Evolutionary conservation across 176 grass and related monocot species (phyloP), one percentile per base, ranked within the genome.

Genomic region (Bromus sterilis): DNA sequence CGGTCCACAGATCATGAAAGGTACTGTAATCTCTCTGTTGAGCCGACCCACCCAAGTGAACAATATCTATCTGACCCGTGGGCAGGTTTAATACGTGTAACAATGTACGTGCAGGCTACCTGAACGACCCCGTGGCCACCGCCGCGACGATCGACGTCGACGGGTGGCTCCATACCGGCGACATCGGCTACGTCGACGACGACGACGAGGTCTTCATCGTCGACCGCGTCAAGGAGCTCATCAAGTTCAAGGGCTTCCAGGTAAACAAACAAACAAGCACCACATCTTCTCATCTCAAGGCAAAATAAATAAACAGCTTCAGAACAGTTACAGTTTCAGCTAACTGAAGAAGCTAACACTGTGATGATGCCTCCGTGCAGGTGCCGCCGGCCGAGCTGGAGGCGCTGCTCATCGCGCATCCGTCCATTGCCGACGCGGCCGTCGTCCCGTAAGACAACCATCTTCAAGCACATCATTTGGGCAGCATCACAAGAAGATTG

Each of bases 211-310:
- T 98, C 43, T 98, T 98, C 89, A 93, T 98, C 85, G 85, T 98
- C 41, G 96, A 98, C 77, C 91, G 96, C 51, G 93, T 91, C 78
- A 98, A 98, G 88, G 96, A 98, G 93, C 90, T 98, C 84, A 98
- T 98, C 89, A 98, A 98, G 63, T 93, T 86, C 88, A 95, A 95
- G 71, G 96, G 92, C 5, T 98, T 98, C 77, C 93, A 95, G 87
- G 94, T 97, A 80, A 36, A 21, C 61, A 10, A 33, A 20, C 18
- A 80, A 36, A 21, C 61, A 10, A 33, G 10, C 18, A 2, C 6
- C 16, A 32, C 29, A 61, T 20, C 30, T 15, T 16, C 26, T 12
- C 4, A 29, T 16, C n/a, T n/a, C n/a, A 28, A 2, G 0, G 15
- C 5, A 63, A 16, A 63, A 32, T 5, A 24, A 6, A 66, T 5